These are phyloP conservation scores for Suaeda aralocaspica DNA, from an alignment of 148 eudicot species.

Conservation along the genomic window DNA sequence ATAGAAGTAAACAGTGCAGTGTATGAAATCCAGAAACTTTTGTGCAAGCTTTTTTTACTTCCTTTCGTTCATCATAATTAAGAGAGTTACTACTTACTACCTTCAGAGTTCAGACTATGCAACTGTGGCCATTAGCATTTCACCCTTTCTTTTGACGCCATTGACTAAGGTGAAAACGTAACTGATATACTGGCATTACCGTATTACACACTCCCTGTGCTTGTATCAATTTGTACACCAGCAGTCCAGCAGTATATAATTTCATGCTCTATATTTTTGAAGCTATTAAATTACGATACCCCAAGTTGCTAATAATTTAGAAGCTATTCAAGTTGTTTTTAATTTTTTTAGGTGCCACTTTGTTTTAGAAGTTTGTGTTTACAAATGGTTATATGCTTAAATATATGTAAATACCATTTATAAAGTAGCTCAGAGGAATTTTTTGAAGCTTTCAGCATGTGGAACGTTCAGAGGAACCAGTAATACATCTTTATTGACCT, in stretches of 20 bases:
- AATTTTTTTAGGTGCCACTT: too few relatives aligned
- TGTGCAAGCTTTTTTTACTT: too few relatives aligned
- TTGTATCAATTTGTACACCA: too few relatives aligned
- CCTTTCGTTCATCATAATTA: too few relatives aligned
- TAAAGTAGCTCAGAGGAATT: not conserved
- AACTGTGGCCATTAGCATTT: not conserved
- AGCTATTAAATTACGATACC: too few relatives aligned
- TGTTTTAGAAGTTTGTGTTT: not conserved
- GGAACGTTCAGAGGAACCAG: slow-evolving; percentile 9
- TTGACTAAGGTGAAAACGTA: too few relatives aligned
- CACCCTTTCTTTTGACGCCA: not conserved
- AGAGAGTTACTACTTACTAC: too few relatives aligned
- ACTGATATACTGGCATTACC: not conserved
- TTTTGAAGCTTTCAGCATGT: slow-evolving; percentile 3
- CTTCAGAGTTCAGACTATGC: too few relatives aligned
- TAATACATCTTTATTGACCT: not conserved
- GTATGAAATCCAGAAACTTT: not conserved
- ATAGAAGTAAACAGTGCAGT: not conserved
- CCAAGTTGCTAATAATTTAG: not conserved
- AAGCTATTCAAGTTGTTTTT: not conserved
- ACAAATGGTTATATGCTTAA: not conserved
- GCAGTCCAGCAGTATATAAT: too few relatives aligned
- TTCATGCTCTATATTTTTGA: not conserved
- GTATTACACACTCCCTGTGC: not conserved
- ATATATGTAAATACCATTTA: not conserved